Conservation (phyloP, 1,284 basidiomycete genomes). For the Ceratobasidium sp. region DNA sequence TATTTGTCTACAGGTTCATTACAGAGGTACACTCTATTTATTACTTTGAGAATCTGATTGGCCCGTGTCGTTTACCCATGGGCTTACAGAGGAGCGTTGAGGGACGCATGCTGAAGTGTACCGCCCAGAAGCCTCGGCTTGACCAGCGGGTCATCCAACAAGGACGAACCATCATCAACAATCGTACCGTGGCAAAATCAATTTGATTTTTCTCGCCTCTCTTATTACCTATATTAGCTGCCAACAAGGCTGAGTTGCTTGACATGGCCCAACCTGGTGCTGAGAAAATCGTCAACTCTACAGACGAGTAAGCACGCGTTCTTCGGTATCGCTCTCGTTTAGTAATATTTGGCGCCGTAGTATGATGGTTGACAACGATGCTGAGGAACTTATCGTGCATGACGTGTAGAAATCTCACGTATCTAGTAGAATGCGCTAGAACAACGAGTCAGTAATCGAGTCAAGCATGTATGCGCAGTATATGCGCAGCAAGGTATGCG, state of each 20-base stretch:
- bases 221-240: conserved; percentile 62
- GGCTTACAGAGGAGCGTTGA: conserved; percentile 80
- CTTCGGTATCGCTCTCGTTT: background rate
- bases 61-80: conserved; percentile 4
- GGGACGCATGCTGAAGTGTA: conserved; percentile 96
- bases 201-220: background rate
- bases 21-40: conserved; percentile 71
- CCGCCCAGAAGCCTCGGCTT: conserved; percentile 94
- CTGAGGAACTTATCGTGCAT: conserved; percentile 92
- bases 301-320: conserved; percentile 66
- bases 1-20: conserved; percentile 99
- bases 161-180: conserved; percentile 77
- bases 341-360: conserved; percentile 57
- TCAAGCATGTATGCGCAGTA: too few species aligned
- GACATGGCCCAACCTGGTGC: conserved; percentile 99
- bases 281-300: conserved; percentile 92
- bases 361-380: conserved; percentile 89
- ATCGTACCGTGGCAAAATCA: conserved; percentile 60
- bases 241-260: conserved; percentile 95
- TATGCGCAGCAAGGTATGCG: too few species aligned
- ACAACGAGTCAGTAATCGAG: too few species aligned
- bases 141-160: conserved; percentile 99
- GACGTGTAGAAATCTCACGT: too few species aligned
- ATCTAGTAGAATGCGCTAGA: too few species aligned
- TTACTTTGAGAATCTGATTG: background rate